phyloP scores from a whole-genome alignment of 2,329 filamentous ascomycete species.

The Fusarium robinianum region DNA sequence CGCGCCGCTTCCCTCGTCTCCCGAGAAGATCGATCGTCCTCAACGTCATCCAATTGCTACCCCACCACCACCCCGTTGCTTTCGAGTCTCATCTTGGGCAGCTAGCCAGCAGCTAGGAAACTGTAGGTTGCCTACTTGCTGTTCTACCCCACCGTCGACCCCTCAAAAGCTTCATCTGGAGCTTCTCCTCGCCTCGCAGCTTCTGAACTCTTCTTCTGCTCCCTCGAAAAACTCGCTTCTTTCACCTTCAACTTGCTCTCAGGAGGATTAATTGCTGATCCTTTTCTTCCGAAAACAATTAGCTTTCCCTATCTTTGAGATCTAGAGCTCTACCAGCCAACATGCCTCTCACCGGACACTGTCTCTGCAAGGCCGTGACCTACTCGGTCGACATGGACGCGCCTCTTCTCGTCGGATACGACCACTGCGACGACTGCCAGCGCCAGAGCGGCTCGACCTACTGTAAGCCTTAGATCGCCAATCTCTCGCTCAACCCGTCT shows the following conservation, averaged over 20 bases:
- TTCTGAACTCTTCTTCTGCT: conserved; percentile 1
- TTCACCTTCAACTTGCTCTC: not conserved
- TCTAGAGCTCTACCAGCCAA: conserved; percentile 37
- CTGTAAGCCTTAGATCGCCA: conserved; percentile 50
- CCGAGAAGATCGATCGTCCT: conserved; percentile 19
- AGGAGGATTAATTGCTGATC: no score
- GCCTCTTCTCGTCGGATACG: conserved; percentile 63
- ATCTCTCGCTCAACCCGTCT: not conserved
- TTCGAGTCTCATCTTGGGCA: conserved; percentile 13
- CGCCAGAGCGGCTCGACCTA: conserved; percentile 71
- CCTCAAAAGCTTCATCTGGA: conserved; percentile 32
- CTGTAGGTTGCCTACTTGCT: conserved; percentile 1
- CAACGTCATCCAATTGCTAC: conserved; percentile 39
- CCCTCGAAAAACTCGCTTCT: not conserved
- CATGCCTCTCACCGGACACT: conserved; percentile 71
- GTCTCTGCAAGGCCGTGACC: conserved; percentile 72
- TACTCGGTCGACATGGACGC: conserved; percentile 63
- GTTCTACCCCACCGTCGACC: conserved; percentile 35
- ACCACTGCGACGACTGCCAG: conserved; percentile 76
- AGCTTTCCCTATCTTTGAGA: conserved; percentile 7
- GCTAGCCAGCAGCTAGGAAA: conserved; percentile 3
- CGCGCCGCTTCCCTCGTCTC: conserved; percentile 11
- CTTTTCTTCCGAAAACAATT: not conserved
- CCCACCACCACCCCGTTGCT: conserved; percentile 31
- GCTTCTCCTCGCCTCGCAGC: conserved; percentile 22